Percentiles rank a stretch among this genome's conserved stretches.
These are phyloP conservation scores for Penicillium soppii DNA, from an alignment of 495 filamentous ascomycete genomes.

Conservation along the genomic window DNA sequence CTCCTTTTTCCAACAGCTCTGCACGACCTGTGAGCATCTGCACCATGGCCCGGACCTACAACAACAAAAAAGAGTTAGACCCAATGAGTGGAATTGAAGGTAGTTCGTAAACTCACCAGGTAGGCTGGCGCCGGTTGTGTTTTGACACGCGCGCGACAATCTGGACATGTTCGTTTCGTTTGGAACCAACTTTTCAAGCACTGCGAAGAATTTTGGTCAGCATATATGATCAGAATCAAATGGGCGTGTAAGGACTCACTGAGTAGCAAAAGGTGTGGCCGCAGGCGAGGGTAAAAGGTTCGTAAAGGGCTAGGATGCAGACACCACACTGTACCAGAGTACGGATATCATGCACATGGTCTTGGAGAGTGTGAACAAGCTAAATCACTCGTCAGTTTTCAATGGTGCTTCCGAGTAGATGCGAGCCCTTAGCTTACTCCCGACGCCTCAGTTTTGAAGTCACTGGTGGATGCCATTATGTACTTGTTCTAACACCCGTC, in stretches of 20 bases:
- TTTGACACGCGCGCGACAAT: conserved; percentile 62
- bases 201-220: conserved; percentile 32
- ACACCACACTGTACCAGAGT: conserved; percentile 62
- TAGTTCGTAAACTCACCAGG: conserved; percentile 47
- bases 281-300: conserved; percentile 69
- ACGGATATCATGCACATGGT: conserved; percentile 51
- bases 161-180: conserved; percentile 67
- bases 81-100: neutral
- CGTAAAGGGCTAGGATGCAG: conserved; percentile 67
- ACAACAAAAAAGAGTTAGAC: conserved; percentile 12
- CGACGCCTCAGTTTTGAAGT: conserved; percentile 22
- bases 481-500: neutral
- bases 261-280: conserved; percentile 77
- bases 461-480: conserved; percentile 19
- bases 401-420: neutral
- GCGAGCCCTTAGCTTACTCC: conserved; percentile 27
- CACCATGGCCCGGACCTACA: conserved; percentile 66
- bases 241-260: conserved; percentile 33
- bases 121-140: conserved; percentile 68
- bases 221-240: neutral
- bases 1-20: conserved; percentile 62
- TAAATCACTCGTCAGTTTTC: conserved; percentile 21
- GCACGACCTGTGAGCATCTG: conserved; percentile 62
- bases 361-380: conserved; percentile 49
- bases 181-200: conserved; percentile 68